A percentile compares a stretch with the other conserved stretches of the same genome.
phyloP scores from a whole-genome alignment of 768 basidiomycete species.

The Psilocybe tampanensis region DNA sequence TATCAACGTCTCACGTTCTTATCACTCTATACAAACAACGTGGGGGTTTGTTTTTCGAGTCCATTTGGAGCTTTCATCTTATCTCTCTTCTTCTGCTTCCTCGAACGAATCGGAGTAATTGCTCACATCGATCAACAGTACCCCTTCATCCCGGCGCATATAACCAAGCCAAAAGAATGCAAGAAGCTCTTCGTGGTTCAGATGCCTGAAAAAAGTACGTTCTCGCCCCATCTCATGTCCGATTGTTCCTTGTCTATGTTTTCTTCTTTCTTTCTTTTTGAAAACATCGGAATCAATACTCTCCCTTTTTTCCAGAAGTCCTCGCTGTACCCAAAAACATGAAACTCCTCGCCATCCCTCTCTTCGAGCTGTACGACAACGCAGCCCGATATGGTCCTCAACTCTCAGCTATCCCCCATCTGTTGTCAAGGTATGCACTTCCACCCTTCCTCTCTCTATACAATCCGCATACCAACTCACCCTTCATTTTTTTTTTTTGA shows the following conservation, averaged over 20 bases:
- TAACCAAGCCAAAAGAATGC: slow-evolving; percentile 97
- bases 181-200: slow-evolving; percentile 95
- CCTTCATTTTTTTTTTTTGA: not conserved
- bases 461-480: too few species aligned
- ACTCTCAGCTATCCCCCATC: slow-evolving; percentile 90
- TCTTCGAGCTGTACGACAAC: slow-evolving; percentile 98
- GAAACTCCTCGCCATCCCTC: slow-evolving; percentile 95
- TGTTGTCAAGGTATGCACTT: slow-evolving; percentile 71
- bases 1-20: too few species aligned
- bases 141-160: slow-evolving; percentile 92
- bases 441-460: not conserved
- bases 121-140: slow-evolving; percentile 52
- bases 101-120: not conserved
- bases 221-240: too few species aligned
- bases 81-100: not conserved
- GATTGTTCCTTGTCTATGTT: too few species aligned
- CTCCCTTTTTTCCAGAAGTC: slow-evolving; percentile 60
- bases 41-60: too few species aligned
- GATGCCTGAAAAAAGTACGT: slow-evolving; percentile 92
- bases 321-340: slow-evolving; percentile 98
- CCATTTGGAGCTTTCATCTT: not conserved
- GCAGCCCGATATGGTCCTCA: slow-evolving; percentile 95
- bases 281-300: not conserved
- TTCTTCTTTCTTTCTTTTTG: not conserved
- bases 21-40: too few species aligned